Percentiles rank a stretch among this genome's conserved stretches.
phyloP scores from a whole-genome alignment of 2,329 filamentous ascomycete genomes.

The Golovinomyces cichoracearum region DNA sequence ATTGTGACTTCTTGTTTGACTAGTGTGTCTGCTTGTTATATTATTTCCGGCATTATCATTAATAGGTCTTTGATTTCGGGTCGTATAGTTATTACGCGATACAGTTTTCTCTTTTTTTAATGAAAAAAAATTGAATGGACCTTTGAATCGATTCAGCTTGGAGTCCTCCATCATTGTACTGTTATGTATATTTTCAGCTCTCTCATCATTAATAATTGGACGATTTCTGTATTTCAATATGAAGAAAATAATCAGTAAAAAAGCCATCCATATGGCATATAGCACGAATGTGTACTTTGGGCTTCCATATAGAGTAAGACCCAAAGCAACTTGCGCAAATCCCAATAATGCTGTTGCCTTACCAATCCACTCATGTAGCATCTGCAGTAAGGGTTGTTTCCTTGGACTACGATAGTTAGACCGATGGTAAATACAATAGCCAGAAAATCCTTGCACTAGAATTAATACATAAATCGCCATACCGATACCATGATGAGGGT shows the following conservation, averaged over 20 bases:
- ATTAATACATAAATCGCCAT: conserved; percentile 52
- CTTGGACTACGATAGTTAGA: conserved; percentile 20
- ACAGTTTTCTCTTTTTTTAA: conserved; percentile 31
- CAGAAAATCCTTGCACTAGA: conserved; percentile 43
- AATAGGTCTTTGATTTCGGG: neutral
- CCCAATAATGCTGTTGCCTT: conserved; percentile 54
- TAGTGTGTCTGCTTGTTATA: neutral
- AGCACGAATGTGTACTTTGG: conserved; percentile 65
- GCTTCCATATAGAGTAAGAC: conserved; percentile 75
- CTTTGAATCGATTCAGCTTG: conserved; percentile 20
- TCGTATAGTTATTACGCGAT: conserved; percentile 10
- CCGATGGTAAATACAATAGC: conserved; percentile 27
- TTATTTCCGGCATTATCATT: neutral
- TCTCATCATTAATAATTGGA: conserved; percentile 24
- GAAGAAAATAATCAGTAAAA: conserved; percentile 53
- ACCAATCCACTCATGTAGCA: conserved; percentile 68
- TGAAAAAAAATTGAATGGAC: conserved; percentile 27
- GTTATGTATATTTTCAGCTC: conserved; percentile 10
- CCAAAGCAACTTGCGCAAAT: conserved; percentile 65
- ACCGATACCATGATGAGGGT: conserved; percentile 67
- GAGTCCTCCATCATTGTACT: conserved; percentile 24
- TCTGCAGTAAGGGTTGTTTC: conserved; percentile 14
- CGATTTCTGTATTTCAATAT: conserved; percentile 46
- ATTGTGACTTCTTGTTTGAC: neutral
- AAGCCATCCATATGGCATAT: conserved; percentile 51